A percentile compares a stretch with the other conserved stretches of the same genome.
Conservation (phyloP, 2,329 filamentous ascomycete genomes). For the Scedosporium minutisporum region DNA sequence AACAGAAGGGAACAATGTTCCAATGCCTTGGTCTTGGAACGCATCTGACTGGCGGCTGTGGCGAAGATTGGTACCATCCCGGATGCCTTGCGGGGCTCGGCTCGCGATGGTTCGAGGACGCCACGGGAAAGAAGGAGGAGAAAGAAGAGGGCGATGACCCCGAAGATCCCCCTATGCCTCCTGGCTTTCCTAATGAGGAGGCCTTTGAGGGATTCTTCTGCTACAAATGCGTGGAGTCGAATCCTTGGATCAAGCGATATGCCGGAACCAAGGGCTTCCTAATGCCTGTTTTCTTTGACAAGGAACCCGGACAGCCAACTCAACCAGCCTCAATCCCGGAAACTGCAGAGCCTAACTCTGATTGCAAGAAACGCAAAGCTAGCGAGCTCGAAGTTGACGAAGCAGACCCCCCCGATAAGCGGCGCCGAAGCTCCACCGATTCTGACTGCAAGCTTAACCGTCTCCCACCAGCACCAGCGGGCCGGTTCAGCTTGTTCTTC, state of each 20-base stretch:
- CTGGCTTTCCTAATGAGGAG: constrained; percentile 81
- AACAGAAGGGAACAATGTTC: constrained; percentile 96
- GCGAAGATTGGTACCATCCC: constrained; percentile 96
- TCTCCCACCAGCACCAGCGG: constrained; percentile 46
- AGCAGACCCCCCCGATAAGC: constrained; percentile 35
- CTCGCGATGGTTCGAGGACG: constrained; percentile 57
- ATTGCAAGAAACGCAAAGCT: constrained; percentile 57
- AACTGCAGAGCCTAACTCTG: not conserved
- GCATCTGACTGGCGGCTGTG: constrained; percentile 75
- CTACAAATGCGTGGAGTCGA: constrained; percentile 81
- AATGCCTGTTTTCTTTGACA: constrained; percentile 49
- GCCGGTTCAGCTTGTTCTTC: constrained; percentile 73
- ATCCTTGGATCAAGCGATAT: constrained; percentile 88
- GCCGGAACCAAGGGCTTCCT: constrained; percentile 74
- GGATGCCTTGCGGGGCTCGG: constrained; percentile 79
- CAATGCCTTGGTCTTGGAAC: constrained; percentile 84
- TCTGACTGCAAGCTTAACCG: constrained; percentile 48
- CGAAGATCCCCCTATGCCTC: constrained; percentile 61
- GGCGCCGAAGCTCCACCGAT: constrained; percentile 35
- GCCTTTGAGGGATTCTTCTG: constrained; percentile 86
- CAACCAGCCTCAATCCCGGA: not conserved
- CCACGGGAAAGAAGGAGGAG: constrained; percentile 18
- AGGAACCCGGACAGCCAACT: constrained; percentile 10
- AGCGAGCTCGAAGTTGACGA: constrained; percentile 34
- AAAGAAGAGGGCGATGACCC: constrained; percentile 28